Conservation (phyloP, 495 filamentous ascomycete species). For the Penicillium fimorum region DNA sequence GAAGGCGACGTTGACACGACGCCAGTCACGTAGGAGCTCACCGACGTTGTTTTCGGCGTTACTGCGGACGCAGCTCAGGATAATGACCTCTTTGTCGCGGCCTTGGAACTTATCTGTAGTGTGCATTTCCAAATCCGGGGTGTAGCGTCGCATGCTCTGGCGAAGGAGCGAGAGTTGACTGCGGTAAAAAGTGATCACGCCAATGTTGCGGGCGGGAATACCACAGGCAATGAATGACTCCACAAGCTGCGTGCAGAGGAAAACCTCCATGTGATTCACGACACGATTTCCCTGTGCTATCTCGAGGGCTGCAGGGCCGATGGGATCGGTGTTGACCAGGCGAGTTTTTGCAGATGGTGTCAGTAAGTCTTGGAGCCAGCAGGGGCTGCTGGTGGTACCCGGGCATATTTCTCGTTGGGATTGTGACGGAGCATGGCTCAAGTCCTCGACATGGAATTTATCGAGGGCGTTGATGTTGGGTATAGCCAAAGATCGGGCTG, state of each 20-base stretch:
- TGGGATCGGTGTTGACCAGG: conserved; percentile 83
- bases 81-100: conserved; percentile 86
- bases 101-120: conserved; percentile 97
- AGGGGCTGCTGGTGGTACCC: conserved; percentile 49
- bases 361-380: conserved; percentile 83
- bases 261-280: conserved; percentile 77
- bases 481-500: conserved; percentile 57
- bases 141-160: conserved; percentile 50
- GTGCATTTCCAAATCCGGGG: conserved; percentile 79
- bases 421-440: conserved; percentile 23
- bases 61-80: conserved; percentile 81
- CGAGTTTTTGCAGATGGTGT: conserved; percentile 67
- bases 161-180: conserved; percentile 73
- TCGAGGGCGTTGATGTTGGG: conserved; percentile 59
- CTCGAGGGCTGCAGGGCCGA: conserved; percentile 64
- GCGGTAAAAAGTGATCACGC: conserved; percentile 98
- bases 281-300: conserved; percentile 75
- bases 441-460: conserved; percentile 48
- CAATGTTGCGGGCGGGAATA: conserved; percentile 72
- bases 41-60: conserved; percentile 79
- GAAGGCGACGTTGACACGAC: conserved; percentile 92
- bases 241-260: conserved; percentile 73
- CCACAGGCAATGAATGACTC: conserved; percentile 71
- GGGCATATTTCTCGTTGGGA: conserved; percentile 48
- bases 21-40: conserved; percentile 87